Evolutionary conservation across 805 yeast species (phyloP), one percentile per base, ranked within the genome.

Genomic region (Candida ficus): DNA sequence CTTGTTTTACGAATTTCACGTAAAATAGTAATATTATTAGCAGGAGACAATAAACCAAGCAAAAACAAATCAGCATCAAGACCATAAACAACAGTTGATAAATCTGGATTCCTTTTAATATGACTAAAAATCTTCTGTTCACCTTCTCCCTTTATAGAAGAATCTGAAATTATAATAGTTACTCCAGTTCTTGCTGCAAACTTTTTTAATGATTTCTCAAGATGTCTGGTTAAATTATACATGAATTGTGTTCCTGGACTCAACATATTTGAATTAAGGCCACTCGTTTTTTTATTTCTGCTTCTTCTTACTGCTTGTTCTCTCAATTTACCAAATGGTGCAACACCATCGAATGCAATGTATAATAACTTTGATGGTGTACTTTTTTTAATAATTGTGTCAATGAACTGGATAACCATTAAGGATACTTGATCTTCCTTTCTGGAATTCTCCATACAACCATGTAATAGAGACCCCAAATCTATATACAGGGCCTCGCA

Each of bases 341-440:
- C 97, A 31, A 88, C 96, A 55, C 98, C 98, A 66, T 91, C 98
- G 51, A 91, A 82, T 2, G 97, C 97, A 91, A 91, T 83, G 58
- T 78, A 89, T 46, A 91, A 78, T 6, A 78, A 71, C 53, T 83
- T 73, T 49, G 78, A 69, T 10, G 97, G 98, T 57, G 75, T 75
- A 45, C 87, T 29, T 12, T 16, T 28, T 81, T 12, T 29, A 27
- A 38, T 6, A 4, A 38, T 23, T 13, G 11, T 9, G 11, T 22
- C 23, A 13, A 42, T 31, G 14, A 22, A 35, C 3, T 39, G n/a
- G n/a, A n/a, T n/a, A n/a, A n/a, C n/a, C n/a, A n/a, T n/a, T n/a
- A n/a, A n/a, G n/a, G n/a, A n/a, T n/a, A 89, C 83, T 56, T 84
- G 86, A 48, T 86, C 93, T 46, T 51, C 79, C 67, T 39, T 79